Percentiles rank a stretch among this genome's conserved stretches.
Evolutionary conservation across 2,329 filamentous ascomycete genomes (phyloP).

Genomic region (Calonectria pseudoreteaudii): DNA sequence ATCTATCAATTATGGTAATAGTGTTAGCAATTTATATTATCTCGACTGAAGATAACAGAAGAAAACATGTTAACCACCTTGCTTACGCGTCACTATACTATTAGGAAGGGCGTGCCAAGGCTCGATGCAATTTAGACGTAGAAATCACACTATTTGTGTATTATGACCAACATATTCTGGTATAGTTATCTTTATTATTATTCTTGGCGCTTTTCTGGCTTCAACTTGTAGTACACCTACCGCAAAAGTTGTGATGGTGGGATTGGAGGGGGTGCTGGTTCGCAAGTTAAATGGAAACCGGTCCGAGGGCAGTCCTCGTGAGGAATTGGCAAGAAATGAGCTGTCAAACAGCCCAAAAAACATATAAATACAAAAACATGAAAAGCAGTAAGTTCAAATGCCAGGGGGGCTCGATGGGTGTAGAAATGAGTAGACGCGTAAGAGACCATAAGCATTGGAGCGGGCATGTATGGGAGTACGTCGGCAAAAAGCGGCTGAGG

Average conservation of each 20-base stretch:
- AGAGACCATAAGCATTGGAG: not conserved
- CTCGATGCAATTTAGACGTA: not conserved
- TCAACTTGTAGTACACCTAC: not conserved
- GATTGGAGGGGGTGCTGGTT: too few relatives aligned
- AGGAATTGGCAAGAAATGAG: not conserved
- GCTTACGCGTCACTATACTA: not conserved
- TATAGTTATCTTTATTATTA: not conserved
- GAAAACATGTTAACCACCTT: not conserved
- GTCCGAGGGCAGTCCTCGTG: too few relatives aligned
- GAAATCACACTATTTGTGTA: not conserved
- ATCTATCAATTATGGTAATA: not conserved
- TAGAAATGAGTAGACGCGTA: not conserved
- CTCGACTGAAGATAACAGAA: not conserved
- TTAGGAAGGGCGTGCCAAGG: not conserved
- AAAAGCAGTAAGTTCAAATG: not conserved
- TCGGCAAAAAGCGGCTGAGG: not conserved
- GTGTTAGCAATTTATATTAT: not conserved
- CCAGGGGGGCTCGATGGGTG: too few relatives aligned
- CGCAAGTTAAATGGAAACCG: too few relatives aligned
- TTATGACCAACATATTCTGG: not conserved
- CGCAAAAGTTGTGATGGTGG: not conserved
- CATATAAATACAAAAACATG: not conserved
- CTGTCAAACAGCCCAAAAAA: not conserved
- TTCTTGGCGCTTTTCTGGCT: not conserved
- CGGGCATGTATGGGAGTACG: not conserved